phyloP scores from a whole-genome alignment of 352 stramenopile genomes.

The Pythium phragmitis region DNA sequence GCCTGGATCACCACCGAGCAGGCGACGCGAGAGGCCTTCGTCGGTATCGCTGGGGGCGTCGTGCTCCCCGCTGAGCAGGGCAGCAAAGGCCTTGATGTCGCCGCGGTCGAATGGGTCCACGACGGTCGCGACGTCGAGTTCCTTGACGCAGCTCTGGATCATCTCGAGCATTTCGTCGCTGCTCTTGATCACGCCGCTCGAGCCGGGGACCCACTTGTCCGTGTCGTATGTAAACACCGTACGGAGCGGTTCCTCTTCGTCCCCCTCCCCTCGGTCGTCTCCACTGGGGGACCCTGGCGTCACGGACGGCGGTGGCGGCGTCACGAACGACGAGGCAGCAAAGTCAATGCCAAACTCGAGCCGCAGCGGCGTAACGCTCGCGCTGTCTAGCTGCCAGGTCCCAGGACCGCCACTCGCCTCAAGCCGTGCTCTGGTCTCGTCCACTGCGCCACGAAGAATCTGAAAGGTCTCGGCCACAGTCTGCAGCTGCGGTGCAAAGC shows the following conservation, averaged over 20 bases:
- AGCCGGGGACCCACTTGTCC: conserved; percentile 59
- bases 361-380: conserved; percentile 40
- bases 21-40: background rate
- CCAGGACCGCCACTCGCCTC: conserved; percentile 33
- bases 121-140: conserved; percentile 52
- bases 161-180: conserved; percentile 68
- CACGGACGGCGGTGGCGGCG: conserved; percentile 3
- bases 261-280: background rate
- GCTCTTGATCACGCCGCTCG: conserved; percentile 41
- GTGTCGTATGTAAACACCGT: conserved; percentile 57
- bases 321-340: conserved; percentile 55
- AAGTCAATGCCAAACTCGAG: conserved; percentile 69
- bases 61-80: conserved; percentile 48
- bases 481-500: conserved; percentile 61
- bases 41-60: conserved; percentile 25
- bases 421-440: conserved; percentile 33
- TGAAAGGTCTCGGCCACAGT: conserved; percentile 60
- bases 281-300: background rate
- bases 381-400: conserved; percentile 27
- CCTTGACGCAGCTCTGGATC: conserved; percentile 44
- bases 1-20: conserved; percentile 43
- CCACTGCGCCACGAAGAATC: conserved; percentile 46
- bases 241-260: background rate
- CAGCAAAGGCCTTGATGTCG: conserved; percentile 53
- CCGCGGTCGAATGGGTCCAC: conserved; percentile 61